Percentiles rank a stretch among this genome's conserved stretches.
Evolutionary conservation across 306 rosid genomes (phyloP).

Genomic region (Vicia villosa): DNA sequence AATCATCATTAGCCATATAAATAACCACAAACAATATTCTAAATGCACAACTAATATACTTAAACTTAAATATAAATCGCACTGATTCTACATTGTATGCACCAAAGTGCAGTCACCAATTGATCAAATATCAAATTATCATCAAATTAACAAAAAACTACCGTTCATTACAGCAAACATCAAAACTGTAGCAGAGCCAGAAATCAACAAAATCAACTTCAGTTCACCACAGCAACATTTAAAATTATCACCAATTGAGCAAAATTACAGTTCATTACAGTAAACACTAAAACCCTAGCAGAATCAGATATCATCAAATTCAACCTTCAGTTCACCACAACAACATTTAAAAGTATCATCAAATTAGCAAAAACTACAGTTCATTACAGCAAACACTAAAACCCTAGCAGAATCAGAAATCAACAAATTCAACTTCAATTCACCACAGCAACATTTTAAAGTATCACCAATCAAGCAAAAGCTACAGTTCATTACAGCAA

Average conservation of each 20-base stretch:
- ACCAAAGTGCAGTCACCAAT: neutral
- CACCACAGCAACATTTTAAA: neutral
- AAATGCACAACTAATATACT: neutral
- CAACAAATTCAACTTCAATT: neutral
- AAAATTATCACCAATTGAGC: neutral
- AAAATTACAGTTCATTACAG: neutral
- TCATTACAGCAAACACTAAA: neutral
- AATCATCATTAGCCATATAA: neutral
- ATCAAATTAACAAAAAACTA: neutral
- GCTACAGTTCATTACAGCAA: neutral
- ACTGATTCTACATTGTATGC: neutral
- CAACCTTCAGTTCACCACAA: neutral
- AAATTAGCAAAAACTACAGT: neutral
- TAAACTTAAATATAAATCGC: neutral
- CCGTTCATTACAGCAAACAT: neutral
- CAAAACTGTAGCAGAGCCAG: neutral
- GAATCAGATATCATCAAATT: neutral
- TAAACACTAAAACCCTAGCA: neutral
- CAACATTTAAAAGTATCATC: neutral
- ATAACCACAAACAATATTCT: neutral
- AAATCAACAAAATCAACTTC: neutral
- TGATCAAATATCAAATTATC: neutral
- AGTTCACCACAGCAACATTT: neutral
- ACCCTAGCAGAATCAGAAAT: neutral
- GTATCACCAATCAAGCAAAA: too few species aligned